phyloP scores from a whole-genome alignment of 2,329 filamentous ascomycete genomes.

The Colletotrichum echinochloae region DNA sequence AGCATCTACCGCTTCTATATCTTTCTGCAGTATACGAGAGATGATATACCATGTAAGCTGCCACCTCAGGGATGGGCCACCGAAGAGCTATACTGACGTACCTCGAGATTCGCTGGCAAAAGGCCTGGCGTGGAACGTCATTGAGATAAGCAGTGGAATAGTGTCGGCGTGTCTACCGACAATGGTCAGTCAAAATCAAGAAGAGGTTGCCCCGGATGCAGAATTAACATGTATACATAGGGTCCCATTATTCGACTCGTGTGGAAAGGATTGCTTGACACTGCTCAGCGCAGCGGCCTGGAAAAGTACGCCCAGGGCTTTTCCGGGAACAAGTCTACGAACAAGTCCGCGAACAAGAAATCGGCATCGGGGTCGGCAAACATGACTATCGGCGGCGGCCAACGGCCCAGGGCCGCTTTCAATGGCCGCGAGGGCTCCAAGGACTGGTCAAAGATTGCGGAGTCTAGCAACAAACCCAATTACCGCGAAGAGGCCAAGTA shows the following conservation, averaged over 20 bases:
- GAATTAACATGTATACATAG: not conserved
- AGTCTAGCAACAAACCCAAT: not conserved
- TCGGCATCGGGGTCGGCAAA: conserved; percentile 18
- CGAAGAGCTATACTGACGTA: not conserved
- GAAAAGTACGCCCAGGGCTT: conserved; percentile 8
- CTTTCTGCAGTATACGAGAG: conserved; percentile 24
- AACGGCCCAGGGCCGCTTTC: conserved; percentile 15
- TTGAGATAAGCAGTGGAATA: conserved; percentile 38
- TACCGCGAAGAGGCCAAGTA: conserved; percentile 35
- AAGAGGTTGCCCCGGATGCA: no score
- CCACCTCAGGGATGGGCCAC: no score
- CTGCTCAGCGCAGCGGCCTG: conserved; percentile 20
- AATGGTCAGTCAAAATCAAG: not conserved
- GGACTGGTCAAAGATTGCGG: conserved; percentile 28
- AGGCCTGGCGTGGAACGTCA: conserved; percentile 35
- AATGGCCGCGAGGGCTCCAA: conserved; percentile 10
- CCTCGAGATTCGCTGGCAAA: conserved; percentile 20
- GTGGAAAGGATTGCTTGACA: conserved; percentile 32
- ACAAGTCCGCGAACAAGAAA: conserved; percentile 26
- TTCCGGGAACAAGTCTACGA: conserved; percentile 14
- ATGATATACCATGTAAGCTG: conserved; percentile 33
- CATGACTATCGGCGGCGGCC: conserved; percentile 33
- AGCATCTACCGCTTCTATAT: conserved; percentile 34
- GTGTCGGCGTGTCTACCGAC: conserved; percentile 36
- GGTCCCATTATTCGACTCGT: conserved; percentile 27